Evolutionary conservation across 2,329 filamentous ascomycete species (phyloP).

Genomic region (Fusarium sp.): DNA sequence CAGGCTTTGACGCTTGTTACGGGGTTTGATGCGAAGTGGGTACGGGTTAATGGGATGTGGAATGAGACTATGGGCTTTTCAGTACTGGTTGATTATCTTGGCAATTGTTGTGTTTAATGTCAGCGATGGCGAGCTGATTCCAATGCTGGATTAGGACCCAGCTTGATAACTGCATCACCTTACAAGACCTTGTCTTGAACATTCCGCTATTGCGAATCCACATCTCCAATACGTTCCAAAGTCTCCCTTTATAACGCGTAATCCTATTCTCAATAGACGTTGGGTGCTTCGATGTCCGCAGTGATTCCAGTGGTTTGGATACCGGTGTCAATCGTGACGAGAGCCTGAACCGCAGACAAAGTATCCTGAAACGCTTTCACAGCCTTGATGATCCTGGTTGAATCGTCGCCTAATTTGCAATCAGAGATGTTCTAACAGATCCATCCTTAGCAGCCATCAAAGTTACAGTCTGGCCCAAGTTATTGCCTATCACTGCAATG

Average conservation of each 20-base stretch:
- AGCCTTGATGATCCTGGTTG: neutral
- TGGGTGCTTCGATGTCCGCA: neutral
- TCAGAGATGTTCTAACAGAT: accelerated
- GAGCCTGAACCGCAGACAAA: neutral
- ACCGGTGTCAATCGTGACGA: accelerated
- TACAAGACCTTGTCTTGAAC: accelerated
- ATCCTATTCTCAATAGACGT: accelerated
- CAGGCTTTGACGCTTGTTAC: neutral
- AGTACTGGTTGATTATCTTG: neutral
- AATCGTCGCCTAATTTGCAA: neutral
- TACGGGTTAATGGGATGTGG: neutral
- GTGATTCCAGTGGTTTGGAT: neutral
- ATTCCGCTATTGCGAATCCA: neutral
- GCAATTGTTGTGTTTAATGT: neutral
- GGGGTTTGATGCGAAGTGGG: neutral
- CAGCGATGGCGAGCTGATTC: accelerated
- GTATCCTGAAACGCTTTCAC: neutral
- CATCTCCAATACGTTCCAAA: accelerated
- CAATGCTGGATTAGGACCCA: accelerated
- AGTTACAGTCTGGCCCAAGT: accelerated
- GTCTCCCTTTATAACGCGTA: accelerated
- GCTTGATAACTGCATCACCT: accelerated
- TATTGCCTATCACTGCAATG: accelerated
- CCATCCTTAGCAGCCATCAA: neutral
- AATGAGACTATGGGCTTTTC: neutral